Conservation (phyloP, 2,329 filamentous ascomycete species). For the Alternaria novae-zelandiae region DNA sequence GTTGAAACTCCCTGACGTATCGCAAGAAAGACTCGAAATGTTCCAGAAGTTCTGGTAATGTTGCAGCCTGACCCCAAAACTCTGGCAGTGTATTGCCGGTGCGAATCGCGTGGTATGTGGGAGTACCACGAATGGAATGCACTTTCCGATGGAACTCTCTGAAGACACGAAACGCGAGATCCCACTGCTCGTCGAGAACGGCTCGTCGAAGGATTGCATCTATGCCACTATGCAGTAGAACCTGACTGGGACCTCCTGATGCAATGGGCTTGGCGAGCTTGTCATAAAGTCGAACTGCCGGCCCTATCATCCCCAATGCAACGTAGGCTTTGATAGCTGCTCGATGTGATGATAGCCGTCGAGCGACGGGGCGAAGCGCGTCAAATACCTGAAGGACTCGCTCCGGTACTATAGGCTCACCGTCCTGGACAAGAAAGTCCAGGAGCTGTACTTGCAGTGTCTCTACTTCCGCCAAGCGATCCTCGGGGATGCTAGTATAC, state of each 20-base stretch:
- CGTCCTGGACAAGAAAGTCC: slow-evolving; percentile 33
- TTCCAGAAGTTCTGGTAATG: slow-evolving; percentile 33
- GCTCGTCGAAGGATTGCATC: slow-evolving; percentile 38
- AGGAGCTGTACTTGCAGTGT: slow-evolving; percentile 32
- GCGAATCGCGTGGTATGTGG: slow-evolving; percentile 5
- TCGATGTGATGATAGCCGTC: slow-evolving; percentile 54
- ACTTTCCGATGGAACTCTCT: slow-evolving; percentile 20
- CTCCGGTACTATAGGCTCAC: slow-evolving; percentile 46
- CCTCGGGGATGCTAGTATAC: slow-evolving; percentile 38
- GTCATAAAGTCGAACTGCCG: slow-evolving; percentile 50
- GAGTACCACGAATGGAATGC: not conserved
- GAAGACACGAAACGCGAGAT: slow-evolving; percentile 40
- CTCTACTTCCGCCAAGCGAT: not conserved
- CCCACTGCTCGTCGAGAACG: slow-evolving; percentile 45
- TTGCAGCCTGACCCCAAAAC: slow-evolving; percentile 32
- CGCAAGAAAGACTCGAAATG: slow-evolving; percentile 35
- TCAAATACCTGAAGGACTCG: slow-evolving; percentile 57
- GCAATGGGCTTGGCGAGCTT: slow-evolving; percentile 38
- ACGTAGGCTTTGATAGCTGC: slow-evolving; percentile 54
- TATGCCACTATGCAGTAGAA: slow-evolving; percentile 31
- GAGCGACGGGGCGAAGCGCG: slow-evolving; percentile 44
- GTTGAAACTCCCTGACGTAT: slow-evolving; percentile 30
- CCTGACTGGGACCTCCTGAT: not conserved
- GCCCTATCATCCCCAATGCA: slow-evolving; percentile 46
- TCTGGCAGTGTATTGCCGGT: slow-evolving; percentile 18